Evolutionary conservation across 805 yeast genomes (phyloP), one percentile per base, ranked within the genome.

Genomic region (Candida hungchunana): DNA sequence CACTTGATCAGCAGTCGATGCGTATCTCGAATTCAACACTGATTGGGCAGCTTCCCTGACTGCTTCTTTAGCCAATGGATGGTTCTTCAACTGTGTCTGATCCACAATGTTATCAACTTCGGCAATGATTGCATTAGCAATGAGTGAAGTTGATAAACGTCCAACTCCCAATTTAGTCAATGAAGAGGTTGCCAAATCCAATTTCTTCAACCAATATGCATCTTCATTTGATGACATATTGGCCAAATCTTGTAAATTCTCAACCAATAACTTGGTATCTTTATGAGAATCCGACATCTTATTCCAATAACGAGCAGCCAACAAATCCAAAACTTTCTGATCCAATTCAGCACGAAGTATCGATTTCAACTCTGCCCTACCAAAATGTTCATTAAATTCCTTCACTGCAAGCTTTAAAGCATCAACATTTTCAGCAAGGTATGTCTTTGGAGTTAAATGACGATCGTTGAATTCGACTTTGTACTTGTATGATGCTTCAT

Each of bases 391-490:
- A 49, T 89, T 81, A 47, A 94, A 73, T 44, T 90, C 96, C 57
- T 93, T 90, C 40, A 90, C 79, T 0, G 87, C 81, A 26, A 83
- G 68, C 58, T 93, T 93, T 53, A 94, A 69, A 32, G 83, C 66
- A 59, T 93, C 99, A 22, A 93, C 76, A 37, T 93, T 86, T 54
- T 85, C 90, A 16, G 97, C 95, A 48, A 93, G 69, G 55, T 93
- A 93, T 40, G 95, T 86, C 53, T 88, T 93, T 12, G 97, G 95
- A 0, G 99, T 93, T 44, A 93, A 68, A 23, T 82, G 85, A 36
- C 97, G 75, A 60, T 93, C 99, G 56, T 93, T 93, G 62, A 88
- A 93, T 59, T 93, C 97, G 17, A 93, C 99, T 58, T 93, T 93
- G 65, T 87, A 93, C 56, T 82, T 79, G 57, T 93, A 93, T 1